phyloP scores from a whole-genome alignment of 1,284 basidiomycete species.

The Ustilago hordei region DNA sequence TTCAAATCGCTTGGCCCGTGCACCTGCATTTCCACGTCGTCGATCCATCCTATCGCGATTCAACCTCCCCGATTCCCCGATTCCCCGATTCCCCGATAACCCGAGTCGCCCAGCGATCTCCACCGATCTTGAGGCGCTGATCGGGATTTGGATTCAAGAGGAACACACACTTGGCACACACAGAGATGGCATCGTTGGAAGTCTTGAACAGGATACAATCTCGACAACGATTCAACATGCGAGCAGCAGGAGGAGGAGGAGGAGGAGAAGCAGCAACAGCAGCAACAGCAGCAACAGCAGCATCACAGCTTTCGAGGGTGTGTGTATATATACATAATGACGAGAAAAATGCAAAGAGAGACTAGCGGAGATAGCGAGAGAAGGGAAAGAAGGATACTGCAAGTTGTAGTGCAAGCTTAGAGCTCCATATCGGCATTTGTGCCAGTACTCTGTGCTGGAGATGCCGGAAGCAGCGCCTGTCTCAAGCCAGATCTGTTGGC shows the following conservation, averaged over 20 bases:
- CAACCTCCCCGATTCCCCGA: too few species aligned
- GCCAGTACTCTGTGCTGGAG: constrained; percentile 45
- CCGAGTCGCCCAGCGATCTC: too few species aligned
- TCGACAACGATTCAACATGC: constrained; percentile 15
- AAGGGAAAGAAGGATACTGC: background rate
- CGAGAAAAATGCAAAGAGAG: background rate
- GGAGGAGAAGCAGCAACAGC: background rate
- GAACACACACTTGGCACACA: background rate
- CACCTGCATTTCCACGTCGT: constrained; percentile 5
- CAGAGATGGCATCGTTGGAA: background rate
- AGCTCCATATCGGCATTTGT: constrained; percentile 48
- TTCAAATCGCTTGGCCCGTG: constrained; percentile 12
- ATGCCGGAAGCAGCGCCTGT: constrained; percentile 43
- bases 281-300: background rate
- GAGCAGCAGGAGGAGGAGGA: constrained; percentile 8
- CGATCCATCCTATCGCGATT: background rate
- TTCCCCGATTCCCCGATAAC: background rate
- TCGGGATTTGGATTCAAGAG: too few species aligned
- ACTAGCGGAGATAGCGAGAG: background rate
- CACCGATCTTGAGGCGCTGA: too few species aligned
- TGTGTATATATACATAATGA: constrained; percentile 10
- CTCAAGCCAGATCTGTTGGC: constrained; percentile 54
- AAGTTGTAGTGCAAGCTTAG: background rate
- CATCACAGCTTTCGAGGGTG: background rate
- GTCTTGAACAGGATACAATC: background rate